Percentiles rank a stretch among this genome's conserved stretches.
Conservation (phyloP, 495 filamentous ascomycete genomes). For the Endocarpon pusillum region DNA sequence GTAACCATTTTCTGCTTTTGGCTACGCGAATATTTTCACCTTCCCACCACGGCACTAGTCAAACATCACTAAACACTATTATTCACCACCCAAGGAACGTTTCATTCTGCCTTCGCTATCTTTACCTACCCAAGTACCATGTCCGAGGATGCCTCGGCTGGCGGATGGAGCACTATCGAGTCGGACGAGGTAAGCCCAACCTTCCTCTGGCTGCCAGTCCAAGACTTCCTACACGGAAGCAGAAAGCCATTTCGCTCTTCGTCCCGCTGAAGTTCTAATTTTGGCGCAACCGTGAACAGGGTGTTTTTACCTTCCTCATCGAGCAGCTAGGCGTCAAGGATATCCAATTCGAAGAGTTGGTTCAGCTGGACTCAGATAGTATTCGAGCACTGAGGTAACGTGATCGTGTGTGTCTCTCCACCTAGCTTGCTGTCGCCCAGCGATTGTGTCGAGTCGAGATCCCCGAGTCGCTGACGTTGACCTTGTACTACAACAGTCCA, state of each 20-base stretch:
- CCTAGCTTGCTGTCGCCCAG: not conserved
- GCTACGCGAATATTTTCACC: no score
- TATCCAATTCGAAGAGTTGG: conserved; percentile 94
- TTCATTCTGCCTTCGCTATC: no score
- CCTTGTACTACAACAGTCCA: no score
- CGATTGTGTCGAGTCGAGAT: not conserved
- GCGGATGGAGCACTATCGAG: conserved; percentile 68
- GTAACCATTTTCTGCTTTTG: no score
- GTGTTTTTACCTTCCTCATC: conserved; percentile 88
- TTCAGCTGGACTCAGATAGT: conserved; percentile 67
- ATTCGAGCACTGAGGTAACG: conserved; percentile 48
- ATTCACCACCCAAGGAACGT: no score
- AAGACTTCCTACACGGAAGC: no score
- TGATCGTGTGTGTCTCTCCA: conserved; percentile 1
- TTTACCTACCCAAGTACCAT: conserved; percentile 13
- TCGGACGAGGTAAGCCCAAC: conserved; percentile 64
- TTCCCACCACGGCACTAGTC: no score
- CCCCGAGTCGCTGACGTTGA: no score
- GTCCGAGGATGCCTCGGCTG: conserved; percentile 24
- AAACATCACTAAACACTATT: no score
- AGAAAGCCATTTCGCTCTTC: conserved; percentile 3
- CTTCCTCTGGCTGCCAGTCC: not conserved
- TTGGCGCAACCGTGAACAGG: conserved; percentile 30
- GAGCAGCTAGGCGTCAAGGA: conserved; percentile 82
- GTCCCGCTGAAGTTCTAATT: conserved; percentile 2